These are phyloP conservation scores for Talaromyces sp. DNA, from an alignment of 2,329 filamentous ascomycete genomes.

Conservation along the genomic window DNA sequence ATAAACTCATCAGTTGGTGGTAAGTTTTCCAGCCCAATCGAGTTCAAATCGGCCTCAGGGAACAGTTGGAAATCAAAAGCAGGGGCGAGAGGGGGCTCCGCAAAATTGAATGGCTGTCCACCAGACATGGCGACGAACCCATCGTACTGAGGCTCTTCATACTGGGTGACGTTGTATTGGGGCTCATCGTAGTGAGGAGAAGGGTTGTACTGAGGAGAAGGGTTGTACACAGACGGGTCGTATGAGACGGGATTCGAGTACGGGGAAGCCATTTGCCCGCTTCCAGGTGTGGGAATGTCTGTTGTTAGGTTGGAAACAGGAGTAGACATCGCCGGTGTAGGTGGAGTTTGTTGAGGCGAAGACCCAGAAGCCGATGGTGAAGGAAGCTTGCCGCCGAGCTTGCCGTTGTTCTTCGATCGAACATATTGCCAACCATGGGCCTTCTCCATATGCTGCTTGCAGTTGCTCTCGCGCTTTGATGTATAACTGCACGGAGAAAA, in stretches of 20 bases:
- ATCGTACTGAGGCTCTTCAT: neutral
- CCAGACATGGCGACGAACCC: constrained; percentile 4
- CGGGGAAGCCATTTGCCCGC: constrained; percentile 10
- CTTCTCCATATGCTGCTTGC: constrained; percentile 99
- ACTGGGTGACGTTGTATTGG: neutral
- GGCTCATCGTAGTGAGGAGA: neutral
- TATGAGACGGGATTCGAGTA: constrained; percentile 2
- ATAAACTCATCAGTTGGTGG: constrained; percentile 6
- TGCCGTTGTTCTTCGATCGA: constrained; percentile 87
- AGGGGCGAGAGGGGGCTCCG: constrained; percentile 6
- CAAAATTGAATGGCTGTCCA: constrained; percentile 8
- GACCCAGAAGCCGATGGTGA: constrained; percentile 5
- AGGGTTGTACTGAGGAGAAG: neutral
- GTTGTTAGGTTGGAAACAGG: constrained; percentile 10
- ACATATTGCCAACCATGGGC: constrained; percentile 87
- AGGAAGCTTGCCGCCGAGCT: constrained; percentile 38
- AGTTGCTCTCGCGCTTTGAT: constrained; percentile 93
- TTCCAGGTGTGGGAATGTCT: constrained; percentile 9
- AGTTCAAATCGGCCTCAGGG: constrained; percentile 7
- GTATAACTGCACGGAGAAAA: constrained; percentile 85
- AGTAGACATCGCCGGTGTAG: constrained; percentile 13
- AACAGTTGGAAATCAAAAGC: constrained; percentile 11
- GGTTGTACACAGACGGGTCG: constrained; percentile 3
- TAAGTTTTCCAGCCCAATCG: constrained; percentile 2
- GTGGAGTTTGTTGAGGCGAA: constrained; percentile 6